Conservation (phyloP, 208 protist genomes). For the Strigomonas culicis region DNA sequence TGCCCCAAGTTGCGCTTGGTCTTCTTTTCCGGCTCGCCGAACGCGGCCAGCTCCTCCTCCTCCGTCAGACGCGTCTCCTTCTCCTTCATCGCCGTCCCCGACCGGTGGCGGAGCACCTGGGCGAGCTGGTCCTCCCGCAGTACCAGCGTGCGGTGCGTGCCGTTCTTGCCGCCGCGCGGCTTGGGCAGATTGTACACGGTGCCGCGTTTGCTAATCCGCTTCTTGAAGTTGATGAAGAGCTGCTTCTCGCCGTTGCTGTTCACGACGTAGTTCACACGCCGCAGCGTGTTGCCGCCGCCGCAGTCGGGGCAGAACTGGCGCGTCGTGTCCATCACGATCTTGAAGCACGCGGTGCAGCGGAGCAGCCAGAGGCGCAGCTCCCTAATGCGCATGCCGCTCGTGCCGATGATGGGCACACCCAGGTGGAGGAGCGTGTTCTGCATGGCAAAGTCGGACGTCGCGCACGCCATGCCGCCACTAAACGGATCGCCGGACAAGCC, state of each 20-base stretch:
- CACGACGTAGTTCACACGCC: slow-evolving; percentile 89
- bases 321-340: slow-evolving; percentile 86
- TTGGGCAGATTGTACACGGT: slow-evolving; percentile 87
- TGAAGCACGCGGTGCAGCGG: slow-evolving; percentile 87
- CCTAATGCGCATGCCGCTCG: slow-evolving; percentile 82
- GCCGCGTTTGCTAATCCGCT: slow-evolving; percentile 77
- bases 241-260: slow-evolving; percentile 77
- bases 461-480: slow-evolving; percentile 79
- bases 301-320: slow-evolving; percentile 88
- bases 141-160: slow-evolving; percentile 85
- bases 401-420: slow-evolving; percentile 83
- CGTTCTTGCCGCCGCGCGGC: slow-evolving; percentile 77
- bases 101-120: slow-evolving; percentile 68
- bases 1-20: slow-evolving; percentile 63
- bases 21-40: slow-evolving; percentile 53
- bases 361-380: slow-evolving; percentile 91
- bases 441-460: slow-evolving; percentile 95
- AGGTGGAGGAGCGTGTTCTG: slow-evolving; percentile 93
- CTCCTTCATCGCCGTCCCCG: slow-evolving; percentile 51
- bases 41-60: slow-evolving; percentile 58
- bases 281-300: slow-evolving; percentile 88
- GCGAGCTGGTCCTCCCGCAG: slow-evolving; percentile 90
- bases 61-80: slow-evolving; percentile 24
- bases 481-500: slow-evolving; percentile 32
- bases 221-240: slow-evolving; percentile 89